A percentile compares a stretch with the other conserved stretches of the same genome.
Evolutionary conservation across 768 basidiomycete species (phyloP).

Genomic region (Trametes punicea): DNA sequence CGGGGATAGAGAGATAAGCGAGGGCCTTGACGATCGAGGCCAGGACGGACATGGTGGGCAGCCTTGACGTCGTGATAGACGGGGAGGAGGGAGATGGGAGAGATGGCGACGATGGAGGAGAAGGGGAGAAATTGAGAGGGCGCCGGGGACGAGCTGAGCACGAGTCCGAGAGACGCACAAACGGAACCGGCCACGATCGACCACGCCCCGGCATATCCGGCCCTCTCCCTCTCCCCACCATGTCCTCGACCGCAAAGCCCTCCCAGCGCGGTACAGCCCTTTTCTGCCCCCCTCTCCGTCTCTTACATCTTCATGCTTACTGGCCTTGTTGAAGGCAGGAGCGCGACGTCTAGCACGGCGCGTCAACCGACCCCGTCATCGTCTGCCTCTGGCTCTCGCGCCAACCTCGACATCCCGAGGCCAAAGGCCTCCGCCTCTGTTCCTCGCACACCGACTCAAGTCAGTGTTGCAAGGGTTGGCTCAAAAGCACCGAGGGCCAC

Average conservation of each 20-base stretch:
- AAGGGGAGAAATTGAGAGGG: slow-evolving; percentile 5
- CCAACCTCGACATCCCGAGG: slow-evolving; percentile 9
- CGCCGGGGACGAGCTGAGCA: background rate
- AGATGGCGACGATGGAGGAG: slow-evolving; percentile 7
- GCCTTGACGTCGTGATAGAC: slow-evolving; percentile 13
- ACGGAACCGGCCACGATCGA: background rate
- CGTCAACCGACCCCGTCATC: slow-evolving; percentile 8
- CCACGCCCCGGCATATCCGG: background rate
- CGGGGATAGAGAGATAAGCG: slow-evolving; percentile 73
- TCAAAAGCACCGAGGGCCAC: slow-evolving; percentile 5
- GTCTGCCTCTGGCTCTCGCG: slow-evolving; percentile 4
- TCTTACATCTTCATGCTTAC: background rate
- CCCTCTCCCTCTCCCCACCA: slow-evolving; percentile 3
- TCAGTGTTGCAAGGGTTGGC: background rate
- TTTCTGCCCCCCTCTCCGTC: background rate
- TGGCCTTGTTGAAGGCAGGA: background rate
- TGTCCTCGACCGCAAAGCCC: slow-evolving; percentile 10
- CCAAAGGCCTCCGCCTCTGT: background rate
- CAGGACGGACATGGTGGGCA: slow-evolving; percentile 58
- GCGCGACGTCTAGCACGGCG: background rate
- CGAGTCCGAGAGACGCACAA: slow-evolving; percentile 8
- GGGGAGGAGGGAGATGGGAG: background rate
- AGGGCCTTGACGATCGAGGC: slow-evolving; percentile 61
- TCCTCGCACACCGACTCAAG: background rate
- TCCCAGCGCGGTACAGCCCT: slow-evolving; percentile 11